These are phyloP conservation scores for Pinus albicaulis DNA, from an alignment of 75 land plant genomes.

Conservation along the genomic window DNA sequence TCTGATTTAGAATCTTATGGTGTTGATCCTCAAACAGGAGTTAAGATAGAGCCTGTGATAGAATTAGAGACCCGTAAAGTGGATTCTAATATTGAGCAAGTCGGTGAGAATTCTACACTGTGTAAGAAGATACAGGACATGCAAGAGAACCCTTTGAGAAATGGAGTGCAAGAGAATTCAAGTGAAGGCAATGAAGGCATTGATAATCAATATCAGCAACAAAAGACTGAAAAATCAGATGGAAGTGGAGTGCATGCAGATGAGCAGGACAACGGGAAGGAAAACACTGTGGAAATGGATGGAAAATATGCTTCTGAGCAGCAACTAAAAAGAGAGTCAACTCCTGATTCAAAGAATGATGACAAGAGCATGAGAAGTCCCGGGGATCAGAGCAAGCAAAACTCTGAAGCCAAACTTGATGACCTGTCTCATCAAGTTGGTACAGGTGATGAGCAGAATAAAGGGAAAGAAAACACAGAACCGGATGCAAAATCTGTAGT, in stretches of 20 bases:
- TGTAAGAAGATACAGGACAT: neutral
- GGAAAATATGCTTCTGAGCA: constrained; percentile 12
- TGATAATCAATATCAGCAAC: neutral
- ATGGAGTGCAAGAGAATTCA: neutral
- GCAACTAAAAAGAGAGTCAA: constrained; percentile 12
- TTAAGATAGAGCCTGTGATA: neutral
- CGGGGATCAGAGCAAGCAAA: constrained; percentile 16
- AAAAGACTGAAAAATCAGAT: neutral
- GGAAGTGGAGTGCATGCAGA: constrained; percentile 2
- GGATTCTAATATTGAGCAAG: neutral
- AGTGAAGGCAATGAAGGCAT: neutral
- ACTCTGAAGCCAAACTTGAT: constrained; percentile 6
- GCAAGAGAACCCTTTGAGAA: neutral
- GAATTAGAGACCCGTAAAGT: neutral
- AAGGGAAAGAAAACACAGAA: neutral
- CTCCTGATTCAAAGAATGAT: constrained; percentile 19
- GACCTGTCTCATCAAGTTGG: constrained; percentile 10
- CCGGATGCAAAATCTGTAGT: constrained; percentile 16
- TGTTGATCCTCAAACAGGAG: neutral
- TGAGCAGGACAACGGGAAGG: constrained; percentile 13
- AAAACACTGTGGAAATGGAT: constrained; percentile 6
- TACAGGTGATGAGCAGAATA: constrained; percentile 10
- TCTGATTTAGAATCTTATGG: constrained; percentile 1
- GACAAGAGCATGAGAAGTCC: constrained; percentile 14
- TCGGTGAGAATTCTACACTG: neutral